A percentile compares a stretch with the other conserved stretches of the same genome.
phyloP scores from a whole-genome alignment of 192 early-diverging fungal genomes.

The Gamsiella multidivaricata region DNA sequence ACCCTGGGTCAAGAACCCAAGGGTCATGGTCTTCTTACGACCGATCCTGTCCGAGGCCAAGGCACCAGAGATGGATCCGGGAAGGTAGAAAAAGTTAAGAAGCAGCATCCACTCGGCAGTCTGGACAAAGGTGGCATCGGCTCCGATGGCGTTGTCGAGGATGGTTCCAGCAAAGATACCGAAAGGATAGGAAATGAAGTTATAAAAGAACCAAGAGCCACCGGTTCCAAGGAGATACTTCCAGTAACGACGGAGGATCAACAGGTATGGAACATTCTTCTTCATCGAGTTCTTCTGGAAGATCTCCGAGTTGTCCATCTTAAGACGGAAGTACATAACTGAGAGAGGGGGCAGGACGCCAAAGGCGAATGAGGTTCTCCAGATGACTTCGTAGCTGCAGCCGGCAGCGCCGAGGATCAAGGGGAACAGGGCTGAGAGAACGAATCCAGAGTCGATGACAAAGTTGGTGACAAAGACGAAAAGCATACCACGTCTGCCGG shows the following conservation, averaged over 20 bases:
- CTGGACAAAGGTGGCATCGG: conserved; percentile 48
- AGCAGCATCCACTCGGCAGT: conserved; percentile 65
- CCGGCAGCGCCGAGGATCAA: conserved; percentile 62
- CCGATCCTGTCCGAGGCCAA: conserved; percentile 62
- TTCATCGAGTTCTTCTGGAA: conserved; percentile 61
- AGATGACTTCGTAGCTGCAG: conserved; percentile 55
- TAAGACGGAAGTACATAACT: conserved; percentile 66
- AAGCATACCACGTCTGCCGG: conserved; percentile 58
- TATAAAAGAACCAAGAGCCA: conserved; percentile 50
- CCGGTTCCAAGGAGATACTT: conserved; percentile 62
- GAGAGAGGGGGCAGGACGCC: conserved; percentile 58
- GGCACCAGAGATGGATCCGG: conserved; percentile 64
- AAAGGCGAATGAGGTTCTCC: conserved; percentile 67
- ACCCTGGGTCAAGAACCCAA: conserved; percentile 64
- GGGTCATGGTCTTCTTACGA: conserved; percentile 64
- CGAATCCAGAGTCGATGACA: conserved; percentile 59
- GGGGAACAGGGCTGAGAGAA: conserved; percentile 57
- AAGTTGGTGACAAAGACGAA: conserved; percentile 61
- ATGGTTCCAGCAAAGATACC: conserved; percentile 50
- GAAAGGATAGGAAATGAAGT: conserved; percentile 50
- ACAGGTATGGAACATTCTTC: conserved; percentile 61
- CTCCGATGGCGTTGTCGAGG: conserved; percentile 23
- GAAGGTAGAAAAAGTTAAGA: conserved; percentile 64
- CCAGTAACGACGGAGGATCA: conserved; percentile 65
- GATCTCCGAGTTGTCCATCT: conserved; percentile 63